Base-by-base conservation (phyloP, 768 basidiomycete species). In the Tulasnella sp. region DNA sequence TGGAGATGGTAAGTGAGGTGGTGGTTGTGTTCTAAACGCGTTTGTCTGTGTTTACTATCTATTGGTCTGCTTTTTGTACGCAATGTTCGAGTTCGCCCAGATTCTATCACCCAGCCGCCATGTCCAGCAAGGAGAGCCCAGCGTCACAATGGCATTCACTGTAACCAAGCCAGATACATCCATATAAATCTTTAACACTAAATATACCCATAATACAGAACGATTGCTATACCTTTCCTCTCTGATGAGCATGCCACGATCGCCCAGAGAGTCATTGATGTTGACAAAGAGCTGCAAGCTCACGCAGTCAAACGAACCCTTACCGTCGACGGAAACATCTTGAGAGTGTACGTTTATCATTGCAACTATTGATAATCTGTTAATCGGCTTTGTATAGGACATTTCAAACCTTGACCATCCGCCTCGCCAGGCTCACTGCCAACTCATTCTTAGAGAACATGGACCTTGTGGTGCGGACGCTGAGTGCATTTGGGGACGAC, bases 381-480 rank as follows among this genome's bases (percentile, higher is more conserved):
- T 41, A 49, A 31, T 42, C 29, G 15, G 25, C 4, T 12, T 1
- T 53, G 17, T 63, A 3, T 24, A 90, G 89, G 55, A 83, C 76
- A 12, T 87, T 86, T 70, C 78, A 76, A 22, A 88, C 87, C 0
- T 72, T 89, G 55, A 96, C 92, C 0, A 75, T 93, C 60, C 83
- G 92, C 34, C 73, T 94, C n/a, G 84, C 89, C 2, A 80, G 92
- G 58, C 75, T 96, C 49, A 80, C 85, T 0, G 76, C 86, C 50
- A 96, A 96, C 65, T 83, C 83, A 12, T 93, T 88, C 71, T 75
- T 96, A 49, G 92, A 94, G 68, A 92, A 92, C 65, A 77, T 92
- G 30, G 89, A 93, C 67, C 76, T 96, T 34, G 80, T 93, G 49
- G 77, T 84, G 11, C 82, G 87, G 42, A 93, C 91, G 19, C 75